Percentiles rank a stretch among this genome's conserved stretches.
Conservation (phyloP, 495 filamentous ascomycete genomes). For the Xylaria scruposa region DNA sequence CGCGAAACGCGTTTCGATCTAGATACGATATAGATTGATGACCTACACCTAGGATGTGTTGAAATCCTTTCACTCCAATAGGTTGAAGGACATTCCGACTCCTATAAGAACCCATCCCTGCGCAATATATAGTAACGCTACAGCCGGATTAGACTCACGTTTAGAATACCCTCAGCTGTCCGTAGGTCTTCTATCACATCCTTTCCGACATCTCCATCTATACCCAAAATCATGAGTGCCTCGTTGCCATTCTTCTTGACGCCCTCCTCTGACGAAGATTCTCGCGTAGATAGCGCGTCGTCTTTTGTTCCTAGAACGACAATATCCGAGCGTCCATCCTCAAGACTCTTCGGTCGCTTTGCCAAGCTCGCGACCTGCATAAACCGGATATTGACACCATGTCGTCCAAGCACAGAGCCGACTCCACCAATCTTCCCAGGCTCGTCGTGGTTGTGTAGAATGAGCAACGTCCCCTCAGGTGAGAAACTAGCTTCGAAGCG, state of each 20-base stretch:
- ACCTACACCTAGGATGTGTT: neutral
- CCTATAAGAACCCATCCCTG: neutral
- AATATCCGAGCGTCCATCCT: constrained; percentile 26
- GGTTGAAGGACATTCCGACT: neutral
- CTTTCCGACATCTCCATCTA: constrained; percentile 62
- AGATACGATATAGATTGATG: neutral
- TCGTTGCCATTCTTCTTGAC: constrained; percentile 46
- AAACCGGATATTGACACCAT: constrained; percentile 72
- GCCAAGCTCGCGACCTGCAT: constrained; percentile 69
- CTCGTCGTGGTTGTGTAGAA: constrained; percentile 74
- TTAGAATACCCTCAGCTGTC: constrained; percentile 64
- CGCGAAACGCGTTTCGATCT: neutral
- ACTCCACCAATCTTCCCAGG: constrained; percentile 78
- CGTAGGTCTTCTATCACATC: constrained; percentile 62
- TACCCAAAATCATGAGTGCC: constrained; percentile 76
- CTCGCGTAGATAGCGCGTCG: neutral
- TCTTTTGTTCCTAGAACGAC: constrained; percentile 28
- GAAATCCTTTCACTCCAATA: neutral
- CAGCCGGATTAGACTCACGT: constrained; percentile 65
- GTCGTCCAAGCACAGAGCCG: constrained; percentile 64
- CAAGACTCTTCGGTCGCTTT: constrained; percentile 38
- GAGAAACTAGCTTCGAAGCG: constrained; percentile 68
- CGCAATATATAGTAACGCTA: constrained; percentile 31
- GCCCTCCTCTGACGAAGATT: constrained; percentile 22
- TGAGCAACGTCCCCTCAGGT: constrained; percentile 67